Percentiles rank a stretch among this genome's conserved stretches.
Evolutionary conservation across 352 stramenopile species (phyloP).

Genomic region (Globisporangium viniferum): DNA sequence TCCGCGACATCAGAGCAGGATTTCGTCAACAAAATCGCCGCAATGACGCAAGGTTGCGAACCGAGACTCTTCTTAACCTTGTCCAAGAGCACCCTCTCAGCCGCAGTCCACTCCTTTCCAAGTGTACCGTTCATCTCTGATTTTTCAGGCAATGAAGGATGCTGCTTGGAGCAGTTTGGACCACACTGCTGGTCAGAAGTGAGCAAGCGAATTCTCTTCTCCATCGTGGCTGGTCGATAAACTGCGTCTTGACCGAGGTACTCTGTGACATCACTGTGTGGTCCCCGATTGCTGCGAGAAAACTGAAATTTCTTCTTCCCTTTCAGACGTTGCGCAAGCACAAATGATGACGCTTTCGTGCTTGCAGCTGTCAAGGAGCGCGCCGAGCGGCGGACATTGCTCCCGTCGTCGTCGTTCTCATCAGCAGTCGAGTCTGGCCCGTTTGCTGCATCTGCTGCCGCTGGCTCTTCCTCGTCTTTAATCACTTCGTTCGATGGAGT

Average conservation of each 20-base stretch:
- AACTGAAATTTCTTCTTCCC: conserved; percentile 31
- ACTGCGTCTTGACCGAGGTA: conserved; percentile 50
- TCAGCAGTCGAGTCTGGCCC: conserved; percentile 10
- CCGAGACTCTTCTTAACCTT: conserved; percentile 39
- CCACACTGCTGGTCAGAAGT: conserved; percentile 25
- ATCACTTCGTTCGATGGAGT: neutral
- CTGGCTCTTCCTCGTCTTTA: conserved; percentile 5
- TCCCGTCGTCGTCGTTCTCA: conserved; percentile 16
- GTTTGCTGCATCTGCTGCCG: conserved; percentile 11
- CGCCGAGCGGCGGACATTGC: conserved; percentile 28
- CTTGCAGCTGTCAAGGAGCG: conserved; percentile 51
- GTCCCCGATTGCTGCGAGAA: conserved; percentile 26
- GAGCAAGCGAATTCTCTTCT: conserved; percentile 25
- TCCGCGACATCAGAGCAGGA: conserved; percentile 38
- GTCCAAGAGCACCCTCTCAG: conserved; percentile 42
- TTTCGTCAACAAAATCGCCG: conserved; percentile 35
- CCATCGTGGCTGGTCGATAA: conserved; percentile 42
- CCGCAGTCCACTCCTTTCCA: conserved; percentile 26
- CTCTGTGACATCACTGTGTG: conserved; percentile 41
- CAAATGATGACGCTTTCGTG: conserved; percentile 47
- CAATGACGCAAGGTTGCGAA: conserved; percentile 37
- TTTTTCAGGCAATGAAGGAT: conserved; percentile 5
- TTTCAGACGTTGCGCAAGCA: conserved; percentile 25
- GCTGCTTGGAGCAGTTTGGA: conserved; percentile 21
- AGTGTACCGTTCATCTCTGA: neutral